phyloP scores from a whole-genome alignment of 306 rosid genomes.

The Vicia sativa region DNA sequence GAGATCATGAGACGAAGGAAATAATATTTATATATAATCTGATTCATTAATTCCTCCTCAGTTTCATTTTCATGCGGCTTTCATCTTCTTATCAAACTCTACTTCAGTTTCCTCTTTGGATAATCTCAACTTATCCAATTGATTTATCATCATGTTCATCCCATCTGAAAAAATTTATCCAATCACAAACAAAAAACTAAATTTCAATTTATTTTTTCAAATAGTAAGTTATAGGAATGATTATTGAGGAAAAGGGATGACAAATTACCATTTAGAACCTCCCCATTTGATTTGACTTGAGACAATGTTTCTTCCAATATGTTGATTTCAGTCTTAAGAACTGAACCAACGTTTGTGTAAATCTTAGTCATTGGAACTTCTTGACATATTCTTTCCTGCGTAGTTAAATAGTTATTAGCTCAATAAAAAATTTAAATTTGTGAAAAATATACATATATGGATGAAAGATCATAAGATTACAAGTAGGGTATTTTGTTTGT shows the following conservation, averaged over 20 bases:
- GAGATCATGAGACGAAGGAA: no score
- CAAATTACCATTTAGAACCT: neutral
- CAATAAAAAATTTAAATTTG: neutral
- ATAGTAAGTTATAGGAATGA: no score
- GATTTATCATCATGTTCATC: neutral
- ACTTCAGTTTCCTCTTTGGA: neutral
- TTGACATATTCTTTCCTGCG: neutral
- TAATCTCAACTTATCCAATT: neutral
- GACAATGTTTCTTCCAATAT: neutral
- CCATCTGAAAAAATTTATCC: neutral
- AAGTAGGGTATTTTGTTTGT: neutral
- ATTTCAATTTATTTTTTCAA: no score
- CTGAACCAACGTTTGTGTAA: no score
- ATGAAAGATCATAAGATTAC: slow-evolving; percentile 6
- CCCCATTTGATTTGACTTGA: neutral
- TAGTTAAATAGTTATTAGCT: slow-evolving; percentile 3
- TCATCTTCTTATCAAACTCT: neutral
- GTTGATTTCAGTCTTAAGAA: no score
- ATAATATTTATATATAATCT: no score
- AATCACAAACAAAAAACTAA: neutral
- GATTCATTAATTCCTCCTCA: neutral
- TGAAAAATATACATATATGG: neutral
- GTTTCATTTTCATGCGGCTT: neutral
- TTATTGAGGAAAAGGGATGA: neutral
- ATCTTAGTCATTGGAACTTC: neutral